Conservation (phyloP, 2,329 filamentous ascomycete genomes). For the Penicillium sp. region DNA sequence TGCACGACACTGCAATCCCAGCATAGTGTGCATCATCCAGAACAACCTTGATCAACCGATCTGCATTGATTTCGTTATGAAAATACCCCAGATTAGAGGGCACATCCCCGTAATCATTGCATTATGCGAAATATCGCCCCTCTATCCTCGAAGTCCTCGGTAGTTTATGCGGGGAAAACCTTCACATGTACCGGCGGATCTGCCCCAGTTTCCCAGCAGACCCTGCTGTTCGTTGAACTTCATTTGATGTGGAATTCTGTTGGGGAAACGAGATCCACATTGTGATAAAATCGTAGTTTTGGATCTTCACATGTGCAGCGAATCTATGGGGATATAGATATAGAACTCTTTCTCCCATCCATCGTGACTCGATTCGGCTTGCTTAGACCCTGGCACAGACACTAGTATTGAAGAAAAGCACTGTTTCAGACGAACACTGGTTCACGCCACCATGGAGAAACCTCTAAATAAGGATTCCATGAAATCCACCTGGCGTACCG, state of each 20-base stretch:
- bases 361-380: background rate
- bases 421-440: background rate
- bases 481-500: constrained; percentile 36
- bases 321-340: constrained; percentile 16
- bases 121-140: no score
- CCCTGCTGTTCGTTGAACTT: constrained; percentile 2
- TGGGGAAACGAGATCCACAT: constrained; percentile 22
- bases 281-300: constrained; percentile 1
- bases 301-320: constrained; percentile 15
- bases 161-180: constrained; percentile 6
- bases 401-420: background rate
- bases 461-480: constrained; percentile 35
- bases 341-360: constrained; percentile 2
- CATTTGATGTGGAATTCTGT: constrained; percentile 16
- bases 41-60: background rate
- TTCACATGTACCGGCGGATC: constrained; percentile 23
- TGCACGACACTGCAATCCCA: background rate
- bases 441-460: constrained; percentile 22
- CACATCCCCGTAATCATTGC: background rate
- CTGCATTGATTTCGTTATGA: background rate
- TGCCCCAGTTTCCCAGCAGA: constrained; percentile 6
- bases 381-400: background rate
- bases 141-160: constrained; percentile 5
- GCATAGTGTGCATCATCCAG: background rate
- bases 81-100: background rate